These are phyloP conservation scores for Sphagnum tenellum DNA, from an alignment of 225 moss, liverwort and hornwort genomes.

Conservation along the genomic window DNA sequence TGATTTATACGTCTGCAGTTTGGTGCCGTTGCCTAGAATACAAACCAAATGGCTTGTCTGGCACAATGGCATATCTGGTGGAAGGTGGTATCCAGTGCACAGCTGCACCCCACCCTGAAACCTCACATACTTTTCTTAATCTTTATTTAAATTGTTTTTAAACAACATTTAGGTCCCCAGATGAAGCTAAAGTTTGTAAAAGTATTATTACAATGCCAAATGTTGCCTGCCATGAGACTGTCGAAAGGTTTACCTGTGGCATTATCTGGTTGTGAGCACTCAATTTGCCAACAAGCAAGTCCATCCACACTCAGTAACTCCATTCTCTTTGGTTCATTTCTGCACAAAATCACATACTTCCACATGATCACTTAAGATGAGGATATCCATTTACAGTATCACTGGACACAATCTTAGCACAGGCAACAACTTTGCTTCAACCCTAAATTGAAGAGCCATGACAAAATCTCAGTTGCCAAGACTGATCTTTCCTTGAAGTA, in stretches of 20 bases:
- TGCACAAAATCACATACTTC: background rate
- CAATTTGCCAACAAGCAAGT: conserved; percentile 36
- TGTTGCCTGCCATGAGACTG: too few species aligned
- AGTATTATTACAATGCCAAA: background rate
- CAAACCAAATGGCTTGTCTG: conserved; percentile 36
- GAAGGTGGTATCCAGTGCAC: conserved; percentile 35
- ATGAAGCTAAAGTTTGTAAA: background rate
- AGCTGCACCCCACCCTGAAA: conserved; percentile 12
- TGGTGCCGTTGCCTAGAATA: conserved; percentile 36
- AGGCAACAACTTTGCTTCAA: too few species aligned
- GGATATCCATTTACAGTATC: background rate
- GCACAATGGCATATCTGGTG: conserved; percentile 44
- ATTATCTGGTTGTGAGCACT: conserved; percentile 32
- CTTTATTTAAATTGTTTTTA: background rate
- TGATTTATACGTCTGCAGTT: conserved; percentile 25
- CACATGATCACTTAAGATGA: background rate
- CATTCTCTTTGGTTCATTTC: conserved; percentile 29
- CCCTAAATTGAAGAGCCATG: too few species aligned
- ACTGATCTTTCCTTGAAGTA: too few species aligned
- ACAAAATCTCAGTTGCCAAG: too few species aligned
- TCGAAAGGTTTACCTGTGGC: conserved; percentile 16
- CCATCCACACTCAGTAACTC: conserved; percentile 50
- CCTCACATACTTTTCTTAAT: background rate
- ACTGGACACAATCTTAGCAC: too few species aligned
- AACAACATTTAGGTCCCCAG: background rate